A percentile compares a stretch with the other conserved stretches of the same genome.
phyloP scores from a whole-genome alignment of 2,329 filamentous ascomycete genomes.

The Fonsecaea nubica region DNA sequence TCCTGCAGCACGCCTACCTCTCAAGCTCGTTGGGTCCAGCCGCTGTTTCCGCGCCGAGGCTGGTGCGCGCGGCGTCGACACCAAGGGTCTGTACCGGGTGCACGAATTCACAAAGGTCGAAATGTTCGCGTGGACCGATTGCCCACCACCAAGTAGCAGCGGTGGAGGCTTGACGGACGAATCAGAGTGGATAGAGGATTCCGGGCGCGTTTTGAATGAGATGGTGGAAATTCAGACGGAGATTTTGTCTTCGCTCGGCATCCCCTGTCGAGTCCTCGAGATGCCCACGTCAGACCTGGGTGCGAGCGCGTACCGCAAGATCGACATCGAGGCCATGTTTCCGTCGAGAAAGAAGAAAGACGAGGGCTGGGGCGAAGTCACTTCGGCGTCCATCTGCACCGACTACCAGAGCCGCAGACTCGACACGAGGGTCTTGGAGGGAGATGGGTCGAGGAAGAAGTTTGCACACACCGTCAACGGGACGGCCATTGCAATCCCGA shows the following conservation, averaged over 20 bases:
- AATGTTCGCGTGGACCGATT: constrained; percentile 86
- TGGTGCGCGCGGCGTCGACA: constrained; percentile 84
- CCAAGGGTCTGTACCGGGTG: constrained; percentile 93
- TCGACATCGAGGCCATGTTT: constrained; percentile 94
- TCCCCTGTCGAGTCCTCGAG: constrained; percentile 87
- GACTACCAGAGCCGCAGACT: constrained; percentile 91
- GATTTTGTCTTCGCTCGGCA: constrained; percentile 75
- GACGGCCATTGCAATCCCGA: constrained; percentile 87
- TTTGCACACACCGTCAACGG: constrained; percentile 94
- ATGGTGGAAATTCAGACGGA: constrained; percentile 86
- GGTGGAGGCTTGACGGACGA: constrained; percentile 27
- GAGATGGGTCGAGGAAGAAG: constrained; percentile 59
- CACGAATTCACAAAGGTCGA: constrained; percentile 99
- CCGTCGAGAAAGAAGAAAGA: constrained; percentile 70
- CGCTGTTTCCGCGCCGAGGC: constrained; percentile 97
- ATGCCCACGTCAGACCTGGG: constrained; percentile 92
- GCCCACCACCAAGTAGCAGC: constrained; percentile 53
- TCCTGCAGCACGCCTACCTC: constrained; percentile 69
- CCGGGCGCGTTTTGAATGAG: constrained; percentile 72
- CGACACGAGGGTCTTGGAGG: constrained; percentile 71
- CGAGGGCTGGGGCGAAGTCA: constrained; percentile 91
- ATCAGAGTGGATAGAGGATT: constrained; percentile 40
- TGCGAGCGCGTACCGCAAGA: constrained; percentile 83
- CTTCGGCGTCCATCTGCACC: constrained; percentile 86
- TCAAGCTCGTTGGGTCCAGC: constrained; percentile 82